A percentile compares a stretch with the other conserved stretches of the same genome.
Conservation (phyloP, 768 basidiomycete genomes). For the Naganishia vaughanmartiniae region DNA sequence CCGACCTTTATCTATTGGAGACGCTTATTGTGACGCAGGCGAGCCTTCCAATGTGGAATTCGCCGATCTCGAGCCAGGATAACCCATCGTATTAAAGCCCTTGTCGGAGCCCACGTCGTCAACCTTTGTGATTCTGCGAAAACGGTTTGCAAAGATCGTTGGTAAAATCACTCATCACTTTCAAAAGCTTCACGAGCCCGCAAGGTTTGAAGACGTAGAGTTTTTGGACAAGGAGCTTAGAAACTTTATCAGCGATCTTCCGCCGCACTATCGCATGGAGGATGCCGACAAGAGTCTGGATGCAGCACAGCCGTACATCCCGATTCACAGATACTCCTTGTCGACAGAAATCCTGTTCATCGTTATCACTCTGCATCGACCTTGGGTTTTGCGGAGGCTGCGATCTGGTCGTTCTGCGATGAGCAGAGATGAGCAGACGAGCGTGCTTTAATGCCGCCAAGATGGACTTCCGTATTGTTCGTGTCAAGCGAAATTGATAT, state of each 20-base stretch:
- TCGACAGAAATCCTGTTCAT: conserved; percentile 68
- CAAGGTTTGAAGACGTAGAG: conserved; percentile 78
- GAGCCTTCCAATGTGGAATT: conserved; percentile 59
- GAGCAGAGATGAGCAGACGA: conserved; percentile 69
- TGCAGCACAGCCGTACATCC: conserved; percentile 55
- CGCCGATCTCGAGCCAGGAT: conserved; percentile 35
- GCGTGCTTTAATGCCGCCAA: conserved; percentile 91
- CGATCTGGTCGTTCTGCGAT: conserved; percentile 75
- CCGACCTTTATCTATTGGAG: conserved; percentile 74
- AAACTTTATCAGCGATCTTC: conserved; percentile 70
- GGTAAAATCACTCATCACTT: conserved; percentile 88
- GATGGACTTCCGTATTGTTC: conserved; percentile 71
- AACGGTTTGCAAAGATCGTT: conserved; percentile 76
- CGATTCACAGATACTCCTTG: conserved; percentile 81
- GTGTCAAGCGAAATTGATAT: background rate
- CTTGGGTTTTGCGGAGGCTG: conserved; percentile 77
- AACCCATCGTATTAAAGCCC: conserved; percentile 41
- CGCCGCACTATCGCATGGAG: conserved; percentile 55
- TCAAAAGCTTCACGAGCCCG: conserved; percentile 73
- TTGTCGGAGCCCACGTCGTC: conserved; percentile 69
- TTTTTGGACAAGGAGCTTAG: conserved; percentile 78
- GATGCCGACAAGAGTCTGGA: conserved; percentile 32
- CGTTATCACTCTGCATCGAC: conserved; percentile 58
- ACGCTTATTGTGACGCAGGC: conserved; percentile 73
- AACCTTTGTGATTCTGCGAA: conserved; percentile 83